Evolutionary conservation across 768 basidiomycete species (phyloP).

Genomic region (Leucocoprinus sp.): DNA sequence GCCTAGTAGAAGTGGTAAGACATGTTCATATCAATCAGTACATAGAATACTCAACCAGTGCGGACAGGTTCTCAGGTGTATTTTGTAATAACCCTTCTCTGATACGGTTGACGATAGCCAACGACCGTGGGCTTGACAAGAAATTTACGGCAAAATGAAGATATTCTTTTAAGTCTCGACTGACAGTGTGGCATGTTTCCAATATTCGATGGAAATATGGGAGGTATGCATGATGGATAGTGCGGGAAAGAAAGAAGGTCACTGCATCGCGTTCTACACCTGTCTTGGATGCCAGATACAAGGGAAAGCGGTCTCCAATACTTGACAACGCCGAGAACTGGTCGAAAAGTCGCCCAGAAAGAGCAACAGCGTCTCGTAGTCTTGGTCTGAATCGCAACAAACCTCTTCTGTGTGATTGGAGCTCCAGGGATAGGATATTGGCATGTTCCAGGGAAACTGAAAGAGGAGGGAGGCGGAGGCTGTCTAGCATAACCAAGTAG

Average conservation of each 20-base stretch:
- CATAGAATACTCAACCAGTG: conserved; percentile 6
- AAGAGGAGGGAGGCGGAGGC: conserved; percentile 38
- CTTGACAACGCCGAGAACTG: conserved; percentile 40
- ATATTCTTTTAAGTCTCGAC: conserved; percentile 7
- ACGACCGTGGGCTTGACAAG: conserved; percentile 16
- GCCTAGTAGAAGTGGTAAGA: conserved; percentile 10
- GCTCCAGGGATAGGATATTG: conserved; percentile 2
- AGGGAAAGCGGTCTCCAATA: conserved; percentile 31
- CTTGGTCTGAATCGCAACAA: conserved; percentile 10
- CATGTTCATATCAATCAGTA: conserved; percentile 2
- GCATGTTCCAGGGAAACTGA: conserved; percentile 1
- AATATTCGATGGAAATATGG: conserved; percentile 23
- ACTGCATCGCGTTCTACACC: conserved; percentile 14
- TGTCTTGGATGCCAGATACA: conserved; percentile 19
- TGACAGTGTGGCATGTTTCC: conserved; percentile 8
- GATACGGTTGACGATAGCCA: conserved; percentile 3
- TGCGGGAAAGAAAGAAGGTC: conserved; percentile 30
- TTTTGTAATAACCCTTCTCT: not conserved
- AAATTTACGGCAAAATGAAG: conserved; percentile 14
- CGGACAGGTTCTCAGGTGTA: conserved; percentile 3
- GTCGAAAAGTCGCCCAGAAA: conserved; percentile 36
- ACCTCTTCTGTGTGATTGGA: conserved; percentile 20
- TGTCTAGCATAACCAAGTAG: conserved; percentile 32
- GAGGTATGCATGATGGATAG: conserved; percentile 23
- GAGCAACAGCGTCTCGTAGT: conserved; percentile 13